These are phyloP conservation scores for Zygosaccharomyces gambellarensis DNA, from an alignment of 805 yeast species.

Conservation along the genomic window DNA sequence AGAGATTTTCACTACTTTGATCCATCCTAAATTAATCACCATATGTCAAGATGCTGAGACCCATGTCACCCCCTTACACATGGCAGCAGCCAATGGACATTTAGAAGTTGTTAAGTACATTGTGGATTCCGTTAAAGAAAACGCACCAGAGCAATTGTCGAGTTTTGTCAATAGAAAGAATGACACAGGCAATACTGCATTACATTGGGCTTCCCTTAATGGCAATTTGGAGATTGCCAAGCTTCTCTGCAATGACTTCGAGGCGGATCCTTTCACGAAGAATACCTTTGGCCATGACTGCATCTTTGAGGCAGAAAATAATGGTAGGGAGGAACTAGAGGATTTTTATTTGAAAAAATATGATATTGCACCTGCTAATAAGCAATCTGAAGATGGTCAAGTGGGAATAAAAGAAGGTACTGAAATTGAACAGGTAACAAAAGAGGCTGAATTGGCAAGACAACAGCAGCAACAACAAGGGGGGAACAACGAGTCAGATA, in stretches of 20 bases:
- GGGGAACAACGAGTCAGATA: slow-evolving; percentile 13
- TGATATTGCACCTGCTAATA: slow-evolving; percentile 60
- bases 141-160: slow-evolving; percentile 39
- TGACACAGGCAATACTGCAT: slow-evolving; percentile 84
- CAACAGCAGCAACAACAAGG: slow-evolving; percentile 30
- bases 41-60: slow-evolving; percentile 59
- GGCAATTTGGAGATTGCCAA: slow-evolving; percentile 75
- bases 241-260: slow-evolving; percentile 63
- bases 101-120: slow-evolving; percentile 58
- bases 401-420: slow-evolving; percentile 45
- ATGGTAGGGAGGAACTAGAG: slow-evolving; percentile 69
- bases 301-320: slow-evolving; percentile 83
- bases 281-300: slow-evolving; percentile 77
- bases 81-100: slow-evolving; percentile 96
- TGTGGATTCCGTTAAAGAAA: slow-evolving; percentile 40
- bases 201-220: slow-evolving; percentile 93
- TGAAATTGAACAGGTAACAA: slow-evolving; percentile 46
- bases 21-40: slow-evolving; percentile 41
- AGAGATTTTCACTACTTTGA: slow-evolving; percentile 57
- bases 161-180: slow-evolving; percentile 50
- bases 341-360: slow-evolving; percentile 69
- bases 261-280: slow-evolving; percentile 76
- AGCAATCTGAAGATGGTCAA: slow-evolving; percentile 43
- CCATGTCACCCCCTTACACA: slow-evolving; percentile 75
- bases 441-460: slow-evolving; percentile 37